Base-by-base conservation (phyloP, 1,139 yeast genomes). In the Debaryomyces coudertii region DNA sequence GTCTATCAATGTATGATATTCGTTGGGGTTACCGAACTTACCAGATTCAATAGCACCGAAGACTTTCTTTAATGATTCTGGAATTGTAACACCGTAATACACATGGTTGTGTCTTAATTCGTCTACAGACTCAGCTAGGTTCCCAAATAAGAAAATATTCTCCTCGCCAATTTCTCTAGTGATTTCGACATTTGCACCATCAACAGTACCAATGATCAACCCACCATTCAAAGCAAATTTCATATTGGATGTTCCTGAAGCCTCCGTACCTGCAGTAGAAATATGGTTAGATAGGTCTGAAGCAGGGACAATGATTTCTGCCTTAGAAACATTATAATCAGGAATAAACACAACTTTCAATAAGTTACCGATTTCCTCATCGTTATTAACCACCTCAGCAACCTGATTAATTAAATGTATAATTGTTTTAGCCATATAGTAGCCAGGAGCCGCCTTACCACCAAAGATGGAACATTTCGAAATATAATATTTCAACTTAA, bases 181-280 rank as follows among this genome's bases (percentile, higher is more conserved):
- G 63, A 92, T 89, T 71, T 92, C 97, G 46, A 92, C 96, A 62
- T 90, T 92, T 52, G 97, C 97, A 63, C 98, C 97, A 63, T 92
- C 97, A 54, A 92, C 96, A 14, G 97, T 90, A 63, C 98, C 98
- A 57, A 90, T 85, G 56, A 90, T 88, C 55, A 92, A 78, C 44
- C 97, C 97, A 68, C 97, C 97, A 62, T 90, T 90, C 68, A 90
- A 73, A 25, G 90, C 96, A 64, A 90, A 90, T 72, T 90, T 92
- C 97, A 90, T 90, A 73, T 90, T 90, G 40, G 96, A 87, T 38
- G 98, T 90, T 65, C 97, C 97, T 1, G 95, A 87, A 22, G 96
- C 97, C 67, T 90, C 98, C 20, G 98, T 90, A 58, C 98, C 98
- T 8, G 97, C 97, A 41, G 97, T 90, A n/a, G 97, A 90, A 55